A percentile compares a stretch with the other conserved stretches of the same genome.
These are phyloP conservation scores for Calonectria naviculata DNA, from an alignment of 2,329 filamentous ascomycete genomes.

Conservation along the genomic window DNA sequence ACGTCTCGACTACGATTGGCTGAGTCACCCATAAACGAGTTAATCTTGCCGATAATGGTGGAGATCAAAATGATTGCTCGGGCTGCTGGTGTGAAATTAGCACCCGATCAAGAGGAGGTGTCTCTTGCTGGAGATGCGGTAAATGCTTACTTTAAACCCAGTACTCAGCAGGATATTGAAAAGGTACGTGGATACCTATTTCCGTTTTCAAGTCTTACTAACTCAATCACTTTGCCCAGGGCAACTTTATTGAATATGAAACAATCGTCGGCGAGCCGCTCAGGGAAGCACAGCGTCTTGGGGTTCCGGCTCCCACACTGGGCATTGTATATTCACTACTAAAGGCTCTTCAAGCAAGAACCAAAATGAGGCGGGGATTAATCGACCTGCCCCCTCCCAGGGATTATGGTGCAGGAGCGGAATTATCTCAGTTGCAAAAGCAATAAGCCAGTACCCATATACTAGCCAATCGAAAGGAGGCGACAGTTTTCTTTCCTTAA, in stretches of 20 bases:
- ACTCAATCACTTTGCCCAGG: neutral
- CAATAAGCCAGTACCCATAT: neutral
- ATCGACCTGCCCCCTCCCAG: neutral
- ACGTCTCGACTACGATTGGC: neutral
- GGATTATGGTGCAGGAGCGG: neutral
- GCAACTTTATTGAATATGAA: neutral
- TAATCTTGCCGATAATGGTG: neutral
- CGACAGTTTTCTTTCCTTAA: too few relatives aligned
- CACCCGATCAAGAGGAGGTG: neutral
- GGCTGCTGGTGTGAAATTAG: neutral
- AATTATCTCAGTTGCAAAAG: neutral
- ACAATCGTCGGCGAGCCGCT: neutral
- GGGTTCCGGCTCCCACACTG: neutral
- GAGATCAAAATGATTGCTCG: neutral
- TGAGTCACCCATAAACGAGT: neutral
- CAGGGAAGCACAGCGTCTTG: neutral
- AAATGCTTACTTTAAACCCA: neutral
- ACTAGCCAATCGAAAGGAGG: too few relatives aligned
- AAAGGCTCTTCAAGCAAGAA: neutral
- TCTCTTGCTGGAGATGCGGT: neutral
- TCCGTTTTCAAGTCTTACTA: neutral
- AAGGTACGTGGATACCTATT: neutral
- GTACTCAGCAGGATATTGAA: conserved; percentile 2
- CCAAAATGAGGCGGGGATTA: neutral
- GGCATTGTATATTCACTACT: neutral